phyloP scores from a whole-genome alignment of 2,329 filamentous ascomycete species.

The Arthrobotrys sinensis region DNA sequence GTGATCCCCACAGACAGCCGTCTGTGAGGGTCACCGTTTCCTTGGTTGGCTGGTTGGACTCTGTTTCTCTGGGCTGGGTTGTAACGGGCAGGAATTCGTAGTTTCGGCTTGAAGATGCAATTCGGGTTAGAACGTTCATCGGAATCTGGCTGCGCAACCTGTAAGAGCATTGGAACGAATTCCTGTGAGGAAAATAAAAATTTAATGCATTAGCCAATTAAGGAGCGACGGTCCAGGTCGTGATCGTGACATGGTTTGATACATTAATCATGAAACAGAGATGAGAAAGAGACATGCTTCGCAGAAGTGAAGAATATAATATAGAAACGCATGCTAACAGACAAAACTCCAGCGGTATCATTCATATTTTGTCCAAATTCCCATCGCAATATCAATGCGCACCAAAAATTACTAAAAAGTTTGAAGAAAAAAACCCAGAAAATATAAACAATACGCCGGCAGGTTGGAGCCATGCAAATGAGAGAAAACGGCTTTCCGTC shows the following conservation, averaged over 20 bases:
- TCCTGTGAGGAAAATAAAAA: conserved; percentile 4
- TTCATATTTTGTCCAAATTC: conserved; percentile 24
- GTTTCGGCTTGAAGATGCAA: not conserved
- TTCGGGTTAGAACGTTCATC: not conserved
- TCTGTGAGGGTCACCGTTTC: conserved; percentile 59
- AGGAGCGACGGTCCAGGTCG: conserved; percentile 14
- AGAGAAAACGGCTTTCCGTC: not conserved
- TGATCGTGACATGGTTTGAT: conserved; percentile 14
- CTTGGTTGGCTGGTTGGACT: conserved; percentile 52
- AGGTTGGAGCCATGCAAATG: not conserved
- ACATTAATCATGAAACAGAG: conserved; percentile 13
- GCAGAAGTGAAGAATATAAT: not conserved
- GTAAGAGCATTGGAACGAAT: not conserved
- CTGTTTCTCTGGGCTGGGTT: not conserved
- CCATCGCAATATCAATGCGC: conserved; percentile 19
- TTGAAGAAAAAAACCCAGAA: not conserved
- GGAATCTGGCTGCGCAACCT: not conserved
- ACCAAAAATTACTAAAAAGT: conserved; percentile 18
- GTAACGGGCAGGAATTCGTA: not conserved
- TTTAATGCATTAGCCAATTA: conserved; percentile 24
- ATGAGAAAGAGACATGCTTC: not conserved
- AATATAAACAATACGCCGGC: not conserved
- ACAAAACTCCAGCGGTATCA: conserved; percentile 20
- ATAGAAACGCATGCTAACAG: conserved; percentile 1
- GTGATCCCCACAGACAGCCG: conserved; percentile 60